Evolutionary conservation across 345 rosid genomes (phyloP), one percentile per base, ranked within the genome.

Genomic region (Excoecaria cochinchinensis): DNA sequence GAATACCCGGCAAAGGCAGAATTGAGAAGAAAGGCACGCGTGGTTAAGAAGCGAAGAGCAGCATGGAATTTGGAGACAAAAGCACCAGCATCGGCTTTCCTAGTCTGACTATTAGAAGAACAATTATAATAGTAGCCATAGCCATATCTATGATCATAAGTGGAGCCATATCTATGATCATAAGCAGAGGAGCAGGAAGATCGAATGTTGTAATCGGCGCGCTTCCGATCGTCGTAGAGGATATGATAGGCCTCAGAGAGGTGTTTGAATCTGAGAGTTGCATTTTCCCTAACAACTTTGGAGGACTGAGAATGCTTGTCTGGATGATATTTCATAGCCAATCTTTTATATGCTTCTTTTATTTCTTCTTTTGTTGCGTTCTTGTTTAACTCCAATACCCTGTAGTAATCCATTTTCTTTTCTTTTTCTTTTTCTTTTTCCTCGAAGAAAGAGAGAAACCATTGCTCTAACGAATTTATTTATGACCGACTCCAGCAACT

Each of bases 171-270:
- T 38, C 16, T 22, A 52, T 66, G 22, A 38, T 4, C 52, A 31
- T 44, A 21, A 39, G 70, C 38, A 24, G 79, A 68, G 15, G 86
- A 59, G 25, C 71, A 24, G 36, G 84, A 79, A 24, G 78, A 73
- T 38, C 61, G 79, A 53, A 82, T 25, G 74, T 91, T 86, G 80
- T 92, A 95, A 40, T 84, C 79, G 39, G 95, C 86, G 53, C 97
- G 98, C 78, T 85, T 92, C 39, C 80, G 79, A 61, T 91, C 91
- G 78, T 91, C 90, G 78, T 75, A 57, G 61, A 91, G 89, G 57
- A 88, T 74, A 75, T 89, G 86, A 81, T 95, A 92, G 58, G 99
- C 99, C 85, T 92, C 95, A 65, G 97, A 92, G 52, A 90, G 84
- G 22, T 82, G 93, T 82, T 90, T 95, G 87, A 95, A 95, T 56